Base-by-base conservation (phyloP, 2,329 filamentous ascomycete species). In the Nemania serpens region DNA sequence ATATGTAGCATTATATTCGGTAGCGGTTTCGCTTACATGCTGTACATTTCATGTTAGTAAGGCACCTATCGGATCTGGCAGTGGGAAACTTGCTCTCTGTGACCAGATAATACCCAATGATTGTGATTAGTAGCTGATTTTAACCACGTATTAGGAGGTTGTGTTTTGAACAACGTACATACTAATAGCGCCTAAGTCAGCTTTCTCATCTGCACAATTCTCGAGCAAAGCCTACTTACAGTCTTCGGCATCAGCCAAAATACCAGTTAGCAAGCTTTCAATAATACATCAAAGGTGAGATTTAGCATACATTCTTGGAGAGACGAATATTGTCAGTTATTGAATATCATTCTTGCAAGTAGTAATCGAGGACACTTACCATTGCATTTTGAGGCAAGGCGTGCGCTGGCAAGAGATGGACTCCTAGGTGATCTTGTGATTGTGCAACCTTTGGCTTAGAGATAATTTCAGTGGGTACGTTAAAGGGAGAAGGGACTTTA, bases 301-400 rank as follows among this genome's bases (percentile, higher is more conserved):
- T 10, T 12, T 17, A 18, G 36, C 58, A 36, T 56, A 60, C 58
- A 60, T 56, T 56, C 58, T 60, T 39, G 13, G 17, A 46, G 10
- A 6, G 18, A 25, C 7, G 2, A 25, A 33, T 3, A 37, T 36
- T 22, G 43, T 59, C 18, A 54, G 49, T 36, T 22, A 42, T 42
- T 46, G 2, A 9, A 20, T 17, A 0, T 3, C 3, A 6, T 36
- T 36, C 5, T 4, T 17, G 17, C 6, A 17, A 13, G 12, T 9
- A n/a, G n/a, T n/a, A n/a, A 48, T 46, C 17, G 15, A 17, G 3
- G 18, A 1, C 12, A 48, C 56, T 59, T 43, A 54, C 56, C 7
- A 49, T 22, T 54, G 49, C 50, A 3, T 18, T 34, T 37, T 49
- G 43, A 36, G 34, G 15, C 22, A 33, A n/a, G 1, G n/a, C 18